Conservation (phyloP, 2,329 filamentous ascomycete species). For the Alternaria incomplexa region DNA sequence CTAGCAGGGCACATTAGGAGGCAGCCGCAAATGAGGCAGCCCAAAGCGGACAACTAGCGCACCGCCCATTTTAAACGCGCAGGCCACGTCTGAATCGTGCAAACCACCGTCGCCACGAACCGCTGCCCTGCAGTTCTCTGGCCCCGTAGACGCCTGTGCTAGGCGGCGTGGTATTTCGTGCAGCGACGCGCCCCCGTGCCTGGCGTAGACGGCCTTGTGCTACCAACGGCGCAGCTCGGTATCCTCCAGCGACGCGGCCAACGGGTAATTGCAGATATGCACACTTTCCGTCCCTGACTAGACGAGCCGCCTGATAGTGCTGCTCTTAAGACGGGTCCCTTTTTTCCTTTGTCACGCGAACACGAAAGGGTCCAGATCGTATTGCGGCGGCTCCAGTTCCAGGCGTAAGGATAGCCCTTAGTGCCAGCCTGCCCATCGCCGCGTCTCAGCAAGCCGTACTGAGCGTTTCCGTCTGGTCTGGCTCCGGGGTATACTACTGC, state of each 20-base stretch:
- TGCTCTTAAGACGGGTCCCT: slow-evolving; percentile 5
- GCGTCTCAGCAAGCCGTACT: slow-evolving; percentile 1
- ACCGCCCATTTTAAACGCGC: slow-evolving; percentile 39
- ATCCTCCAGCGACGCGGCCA: slow-evolving; percentile 6
- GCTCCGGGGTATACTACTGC: background rate
- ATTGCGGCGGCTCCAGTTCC: slow-evolving; percentile 21
- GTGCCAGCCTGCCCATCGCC: slow-evolving; percentile 9
- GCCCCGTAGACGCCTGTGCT: slow-evolving; percentile 25
- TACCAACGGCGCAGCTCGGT: slow-evolving; percentile 1
- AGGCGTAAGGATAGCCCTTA: slow-evolving; percentile 17
- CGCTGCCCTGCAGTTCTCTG: slow-evolving; percentile 24
- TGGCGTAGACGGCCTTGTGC: slow-evolving; percentile 10
- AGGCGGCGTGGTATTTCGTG: slow-evolving; percentile 30
- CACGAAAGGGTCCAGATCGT: slow-evolving; percentile 22
- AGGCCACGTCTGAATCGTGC: slow-evolving; percentile 27
- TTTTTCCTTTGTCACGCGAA: slow-evolving; percentile 1
- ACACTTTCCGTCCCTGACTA: slow-evolving; percentile 28
- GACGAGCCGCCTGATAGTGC: slow-evolving; percentile 11
- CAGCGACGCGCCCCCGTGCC: slow-evolving; percentile 16
- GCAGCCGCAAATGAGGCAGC: slow-evolving; percentile 43
- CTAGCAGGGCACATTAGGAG: slow-evolving; percentile 43
- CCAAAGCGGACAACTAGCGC: slow-evolving; percentile 32
- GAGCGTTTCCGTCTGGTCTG: slow-evolving; percentile 10
- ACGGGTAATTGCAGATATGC: slow-evolving; percentile 17
- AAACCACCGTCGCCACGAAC: slow-evolving; percentile 17